Base-by-base conservation (phyloP, 225 moss, liverwort and hornwort species). In the Physcomitrellopsis africana region DNA sequence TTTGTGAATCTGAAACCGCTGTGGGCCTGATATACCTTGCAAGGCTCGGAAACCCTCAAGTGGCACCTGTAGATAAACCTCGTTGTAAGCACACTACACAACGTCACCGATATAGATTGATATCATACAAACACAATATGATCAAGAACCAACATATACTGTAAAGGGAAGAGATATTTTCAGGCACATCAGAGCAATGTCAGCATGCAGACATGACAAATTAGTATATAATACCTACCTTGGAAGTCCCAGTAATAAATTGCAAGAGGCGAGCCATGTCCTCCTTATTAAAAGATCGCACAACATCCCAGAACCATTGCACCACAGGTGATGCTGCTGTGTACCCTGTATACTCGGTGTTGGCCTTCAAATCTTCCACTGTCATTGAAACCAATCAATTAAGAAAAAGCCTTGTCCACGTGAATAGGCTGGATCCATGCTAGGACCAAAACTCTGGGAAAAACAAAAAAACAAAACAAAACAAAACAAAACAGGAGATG, bases 11-110 rank as follows among this genome's bases (percentile, higher is more conserved):
- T 95, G 93, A 41, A 99, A 99, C 65, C 93, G 85, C 68, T 99
- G 99, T 74, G 99, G 93, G 61, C 99, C 99, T 53, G 95, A 99
- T 56, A 99, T 99, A 72, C 99, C 99, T 84, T 95, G 99, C 88
- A 99, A 87, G 20, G 95, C 99, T 73, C 99, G 82, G 83, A 95
- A 99, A 78, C 99, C 99, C 79, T 99, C 95, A 3, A 99, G 78
- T 1, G 95, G 99, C 73, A 99, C 95, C 96, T 96, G 86, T 24
- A 77, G 10, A 70, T 17, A 10, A 51, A 70, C 23, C 10, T 51
- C 48, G 56, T 69, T 23, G 24, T 85, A 3, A 85, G 76, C 57
- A 76, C 60, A 59, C 41, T 2, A 67, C 66, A 46, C 64, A 73
- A 62, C 13, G 20, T 58, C 41, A 74, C 12, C 8, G 69, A 63